Base-by-base conservation (phyloP, 2,329 filamentous ascomycete species). In the Aureobasidium leucospermi region DNA sequence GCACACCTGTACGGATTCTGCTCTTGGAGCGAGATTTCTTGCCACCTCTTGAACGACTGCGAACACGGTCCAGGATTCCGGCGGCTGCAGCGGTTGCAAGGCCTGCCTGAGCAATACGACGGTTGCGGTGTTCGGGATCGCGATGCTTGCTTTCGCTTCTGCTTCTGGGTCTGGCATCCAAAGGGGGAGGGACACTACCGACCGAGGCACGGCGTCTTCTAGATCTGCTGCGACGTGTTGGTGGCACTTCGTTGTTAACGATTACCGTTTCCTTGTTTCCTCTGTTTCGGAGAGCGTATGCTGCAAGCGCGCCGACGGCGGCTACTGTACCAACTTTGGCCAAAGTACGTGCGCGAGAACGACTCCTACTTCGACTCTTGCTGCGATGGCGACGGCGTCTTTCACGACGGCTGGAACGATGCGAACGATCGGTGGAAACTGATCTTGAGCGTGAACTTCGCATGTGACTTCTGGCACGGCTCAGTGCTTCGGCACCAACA, bases 51-150 rank as follows among this genome's bases (percentile, higher is more conserved):
- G 83, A 86, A 61, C 78, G 81, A 70, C 79, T 85, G 55, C 83
- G 79, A 51, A 76, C 76, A 58, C 76, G 78, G 61, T 85, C 78
- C 60, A 82, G 78, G 34, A 86, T 73, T n/a, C 82, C 84, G 38
- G 82, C 84, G 8, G 83, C 80, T 7, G 83, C 82, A 61, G 84
- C 84, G 64, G 80, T 82, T 23, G 82, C 84, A 56, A 85, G 74
- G 62, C 84, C 84, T 57, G 83, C 84, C 67, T 83, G 80, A 13
- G 83, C 83, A 64, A 83, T 82, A 61, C 81, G 79, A 55, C 79
- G 78, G 62, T 82, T 83, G 60, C 82, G 78, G 65, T 83, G 81
- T 61, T 78, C 70, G 1, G 76, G 74, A 59, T 77, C 72, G 36
- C 69, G 67, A 64, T 74, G 69, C 63, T 68, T 72, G 66, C 68